These are phyloP conservation scores for Penicillium flavigenum DNA, from an alignment of 495 filamentous ascomycete species.

Conservation along the genomic window DNA sequence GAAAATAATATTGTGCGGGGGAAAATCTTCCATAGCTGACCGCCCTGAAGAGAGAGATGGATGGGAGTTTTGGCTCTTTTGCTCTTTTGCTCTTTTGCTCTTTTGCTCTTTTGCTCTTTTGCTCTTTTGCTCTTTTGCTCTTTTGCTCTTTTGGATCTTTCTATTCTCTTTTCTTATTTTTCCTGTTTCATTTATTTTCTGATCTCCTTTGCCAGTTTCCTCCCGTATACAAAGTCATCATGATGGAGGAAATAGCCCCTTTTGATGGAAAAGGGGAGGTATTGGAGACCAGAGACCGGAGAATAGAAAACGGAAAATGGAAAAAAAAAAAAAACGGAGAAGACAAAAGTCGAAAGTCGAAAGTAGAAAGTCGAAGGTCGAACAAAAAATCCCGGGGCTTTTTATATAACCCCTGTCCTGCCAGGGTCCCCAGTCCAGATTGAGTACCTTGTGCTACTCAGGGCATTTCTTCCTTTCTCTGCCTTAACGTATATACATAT, in stretches of 20 bases:
- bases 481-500: background rate
- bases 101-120: background rate
- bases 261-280: background rate
- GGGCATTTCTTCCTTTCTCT: slow-evolving; percentile 4
- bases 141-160: background rate
- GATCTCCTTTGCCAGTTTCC: too few relatives aligned
- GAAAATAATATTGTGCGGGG: slow-evolving; percentile 42
- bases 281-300: background rate
- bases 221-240: background rate
- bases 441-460: slow-evolving; percentile 33
- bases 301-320: background rate
- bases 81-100: background rate
- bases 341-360: background rate
- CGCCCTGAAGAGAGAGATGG: background rate
- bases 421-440: slow-evolving; percentile 27
- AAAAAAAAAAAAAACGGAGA: background rate
- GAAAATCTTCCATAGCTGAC: slow-evolving; percentile 32
- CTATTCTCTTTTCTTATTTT: too few relatives aligned
- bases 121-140: background rate
- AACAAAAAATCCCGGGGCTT: background rate
- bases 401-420: slow-evolving; percentile 16
- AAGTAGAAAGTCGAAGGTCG: too few relatives aligned
- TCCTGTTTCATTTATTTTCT: too few relatives aligned
- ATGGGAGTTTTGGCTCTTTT: background rate
- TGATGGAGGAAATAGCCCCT: too few relatives aligned